These are phyloP conservation scores for Ceratocystiopsis minuta DNA, from an alignment of 2,329 filamentous ascomycete genomes.

Conservation along the genomic window DNA sequence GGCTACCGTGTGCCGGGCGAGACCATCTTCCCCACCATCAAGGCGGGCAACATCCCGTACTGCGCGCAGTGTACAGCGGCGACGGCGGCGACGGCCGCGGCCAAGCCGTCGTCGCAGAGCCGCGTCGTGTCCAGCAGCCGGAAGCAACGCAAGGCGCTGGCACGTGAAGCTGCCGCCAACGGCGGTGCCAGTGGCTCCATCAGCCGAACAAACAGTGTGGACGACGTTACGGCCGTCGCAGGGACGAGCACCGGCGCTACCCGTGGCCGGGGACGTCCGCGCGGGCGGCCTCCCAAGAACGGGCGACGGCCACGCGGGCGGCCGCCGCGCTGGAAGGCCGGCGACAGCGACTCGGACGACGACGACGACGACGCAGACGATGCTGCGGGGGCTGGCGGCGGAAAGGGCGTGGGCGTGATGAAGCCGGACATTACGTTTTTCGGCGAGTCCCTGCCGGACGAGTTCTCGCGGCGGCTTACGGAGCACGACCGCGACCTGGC, in stretches of 20 bases:
- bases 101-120: not conserved
- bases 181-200: not conserved
- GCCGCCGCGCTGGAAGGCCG: constrained; percentile 22
- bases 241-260: constrained; percentile 3
- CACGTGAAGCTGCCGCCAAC: not conserved
- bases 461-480: constrained; percentile 67
- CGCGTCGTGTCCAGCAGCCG: not conserved
- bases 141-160: constrained; percentile 19
- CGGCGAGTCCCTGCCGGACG: constrained; percentile 70
- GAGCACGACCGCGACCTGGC: constrained; percentile 61
- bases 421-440: constrained; percentile 98
- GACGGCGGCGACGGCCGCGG: constrained; percentile 12
- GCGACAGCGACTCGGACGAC: constrained; percentile 16
- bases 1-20: constrained; percentile 55
- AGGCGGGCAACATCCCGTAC: constrained; percentile 54
- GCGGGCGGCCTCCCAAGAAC: constrained; percentile 15
- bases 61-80: constrained; percentile 51
- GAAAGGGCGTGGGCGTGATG: constrained; percentile 63
- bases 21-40: constrained; percentile 62
- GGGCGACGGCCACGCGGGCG: constrained; percentile 20
- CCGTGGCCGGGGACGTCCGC: constrained; percentile 5
- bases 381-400: constrained; percentile 48
- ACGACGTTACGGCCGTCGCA: constrained; percentile 10
- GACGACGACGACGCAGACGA: constrained; percentile 35
- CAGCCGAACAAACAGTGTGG: constrained; percentile 6